Conservation (phyloP, 164 flowering plant genomes). For the Magnolia officinalis region DNA sequence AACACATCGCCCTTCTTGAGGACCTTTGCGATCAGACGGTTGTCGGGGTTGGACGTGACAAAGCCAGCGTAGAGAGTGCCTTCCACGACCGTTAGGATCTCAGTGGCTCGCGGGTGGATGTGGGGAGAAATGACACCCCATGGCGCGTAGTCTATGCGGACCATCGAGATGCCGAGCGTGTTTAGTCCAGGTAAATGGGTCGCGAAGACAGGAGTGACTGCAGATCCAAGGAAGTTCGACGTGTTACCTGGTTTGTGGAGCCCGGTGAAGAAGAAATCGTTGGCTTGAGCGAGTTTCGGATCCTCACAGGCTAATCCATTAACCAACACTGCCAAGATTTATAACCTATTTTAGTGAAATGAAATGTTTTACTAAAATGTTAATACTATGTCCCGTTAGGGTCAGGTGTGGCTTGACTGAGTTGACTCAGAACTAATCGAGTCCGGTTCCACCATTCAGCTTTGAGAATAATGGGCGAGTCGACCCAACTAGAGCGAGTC, state of each 20-base stretch:
- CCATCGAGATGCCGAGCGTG: slow-evolving; percentile 25
- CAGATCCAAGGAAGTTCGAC: slow-evolving; percentile 8
- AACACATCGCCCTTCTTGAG: slow-evolving; percentile 24
- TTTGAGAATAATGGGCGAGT: no score
- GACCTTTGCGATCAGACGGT: slow-evolving; percentile 12
- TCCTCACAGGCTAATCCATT: slow-evolving; percentile 19
- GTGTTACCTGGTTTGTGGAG: slow-evolving; percentile 17
- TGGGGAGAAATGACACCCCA: slow-evolving; percentile 19
- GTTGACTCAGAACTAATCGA: no score
- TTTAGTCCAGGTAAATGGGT: slow-evolving; percentile 20
- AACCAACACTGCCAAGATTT: slow-evolving; percentile 2
- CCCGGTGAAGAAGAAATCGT: slow-evolving; percentile 15
- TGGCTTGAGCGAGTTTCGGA: slow-evolving; percentile 7
- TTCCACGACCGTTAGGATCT: slow-evolving; percentile 17
- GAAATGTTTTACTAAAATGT: no score
- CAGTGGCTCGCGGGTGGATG: slow-evolving; percentile 25
- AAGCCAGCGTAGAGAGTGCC: slow-evolving; percentile 22
- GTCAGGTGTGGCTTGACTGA: no score
- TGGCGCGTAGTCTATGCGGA: slow-evolving; percentile 19
- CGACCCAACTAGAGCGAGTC: no score
- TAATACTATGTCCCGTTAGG: no score
- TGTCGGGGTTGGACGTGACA: slow-evolving; percentile 19
- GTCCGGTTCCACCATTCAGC: no score
- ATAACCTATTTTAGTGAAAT: no score
- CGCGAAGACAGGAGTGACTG: slow-evolving; percentile 13